phyloP scores from a whole-genome alignment of 2,329 filamentous ascomycete genomes.

The Cordyceps farinosa region DNA sequence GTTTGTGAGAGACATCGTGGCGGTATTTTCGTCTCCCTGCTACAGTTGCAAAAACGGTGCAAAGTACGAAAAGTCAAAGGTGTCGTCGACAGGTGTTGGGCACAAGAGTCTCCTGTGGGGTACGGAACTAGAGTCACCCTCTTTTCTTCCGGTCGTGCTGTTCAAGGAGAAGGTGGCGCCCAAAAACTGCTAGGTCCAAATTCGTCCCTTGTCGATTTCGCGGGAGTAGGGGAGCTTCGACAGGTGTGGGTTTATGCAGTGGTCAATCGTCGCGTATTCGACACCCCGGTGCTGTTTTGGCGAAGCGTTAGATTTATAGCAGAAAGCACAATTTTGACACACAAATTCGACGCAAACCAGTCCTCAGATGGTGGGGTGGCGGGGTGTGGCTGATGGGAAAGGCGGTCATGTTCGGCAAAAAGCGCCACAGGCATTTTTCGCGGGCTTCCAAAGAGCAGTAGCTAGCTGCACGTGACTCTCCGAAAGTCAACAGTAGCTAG shows the following conservation, averaged over 20 bases:
- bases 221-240: background rate
- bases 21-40: slow-evolving; percentile 35
- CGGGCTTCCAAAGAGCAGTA: slow-evolving; percentile 3
- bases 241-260: background rate
- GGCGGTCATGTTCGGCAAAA: slow-evolving; percentile 33
- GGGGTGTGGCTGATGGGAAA: slow-evolving; percentile 33
- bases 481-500: slow-evolving; percentile 34
- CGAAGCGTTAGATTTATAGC: slow-evolving; percentile 9
- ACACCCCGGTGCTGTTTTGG: slow-evolving; percentile 2
- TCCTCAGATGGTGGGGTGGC: slow-evolving; percentile 38
- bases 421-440: slow-evolving; percentile 9
- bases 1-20: slow-evolving; percentile 90
- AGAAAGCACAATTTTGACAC: slow-evolving; percentile 41
- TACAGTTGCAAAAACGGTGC: slow-evolving; percentile 15
- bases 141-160: slow-evolving; percentile 9
- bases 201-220: slow-evolving; percentile 20
- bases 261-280: slow-evolving; percentile 10
- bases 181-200: background rate
- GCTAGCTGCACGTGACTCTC: slow-evolving; percentile 35
- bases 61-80: slow-evolving; percentile 1
- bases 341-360: slow-evolving; percentile 31
- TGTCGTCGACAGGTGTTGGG: slow-evolving; percentile 19
- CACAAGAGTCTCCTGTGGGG: slow-evolving; percentile 15
- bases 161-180: slow-evolving; percentile 4
- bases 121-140: slow-evolving; percentile 16